Base-by-base conservation (phyloP, 2,329 filamentous ascomycete genomes). In the Ophiostoma perfectum region DNA sequence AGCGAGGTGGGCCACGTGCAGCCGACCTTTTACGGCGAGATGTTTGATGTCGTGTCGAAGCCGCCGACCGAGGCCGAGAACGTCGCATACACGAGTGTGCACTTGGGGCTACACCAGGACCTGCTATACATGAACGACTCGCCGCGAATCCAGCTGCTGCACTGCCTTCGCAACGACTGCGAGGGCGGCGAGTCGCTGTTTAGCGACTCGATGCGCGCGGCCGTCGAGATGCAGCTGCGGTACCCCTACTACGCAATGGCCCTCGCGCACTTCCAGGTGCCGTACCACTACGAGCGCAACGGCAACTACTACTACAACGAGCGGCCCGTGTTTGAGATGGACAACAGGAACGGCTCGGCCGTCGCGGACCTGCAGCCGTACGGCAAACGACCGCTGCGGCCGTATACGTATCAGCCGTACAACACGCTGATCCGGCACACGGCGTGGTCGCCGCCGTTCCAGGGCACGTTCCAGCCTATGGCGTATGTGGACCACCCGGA, bases 101-200 rank as follows among this genome's bases (percentile, higher is more conserved):
- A 88, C 74, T 86, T 98, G 1, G 91, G 91, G 16, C 88, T 97
- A 64, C 95, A 99, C 79, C 95, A 97, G 86, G 95, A 98, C 76
- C 84, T 98, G 55, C 83, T 97, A 68, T 98, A 98, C 79, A 89
- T 95, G 78, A 80, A 84, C 14, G 86, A 91, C 66, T 88, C 91
- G 2, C 94, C 94, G 0, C 87, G 89, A 44, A 86, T 95, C 66
- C 94, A 99, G 78, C 81, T 98, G 38, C 86, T 98, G 4, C 95
- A 98, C 79, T 97, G 93, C 75, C 82, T 98, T 58, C 85, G 90
- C 71, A 96, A 96, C 74, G 89, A 88, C 1, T 89, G 88, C 72
- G 80, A 84, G 0, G 94, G 94, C 18, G 95, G 94, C 64, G 89
- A 92, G 74, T 96, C 92, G 0, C 82, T 96, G 66, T 99, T 98